Percentiles rank a stretch among this genome's conserved stretches.
Evolutionary conservation across 106 monocot genomes (phyloP).

Genomic region (Cymbidium sinense): DNA sequence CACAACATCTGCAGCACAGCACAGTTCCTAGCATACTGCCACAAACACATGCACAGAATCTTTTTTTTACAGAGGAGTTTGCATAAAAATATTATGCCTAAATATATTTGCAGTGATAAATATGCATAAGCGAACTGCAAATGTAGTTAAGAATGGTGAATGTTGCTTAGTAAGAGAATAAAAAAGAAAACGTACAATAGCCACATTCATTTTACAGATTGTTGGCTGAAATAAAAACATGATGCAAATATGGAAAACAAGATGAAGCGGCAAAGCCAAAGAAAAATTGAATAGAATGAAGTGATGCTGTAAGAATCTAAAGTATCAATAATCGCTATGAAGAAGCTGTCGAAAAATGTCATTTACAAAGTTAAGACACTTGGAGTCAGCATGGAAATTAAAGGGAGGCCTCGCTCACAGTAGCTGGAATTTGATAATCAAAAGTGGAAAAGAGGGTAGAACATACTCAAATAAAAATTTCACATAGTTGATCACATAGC

Average conservation of each 20-base stretch:
- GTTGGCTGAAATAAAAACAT: not conserved
- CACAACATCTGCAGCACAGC: not conserved
- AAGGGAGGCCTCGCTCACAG: not conserved
- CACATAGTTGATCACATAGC: constrained; percentile 77
- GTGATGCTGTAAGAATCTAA: not conserved
- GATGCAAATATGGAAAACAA: not conserved
- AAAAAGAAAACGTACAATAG: not conserved
- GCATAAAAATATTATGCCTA: not conserved
- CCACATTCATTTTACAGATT: not conserved
- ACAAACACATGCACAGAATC: not conserved
- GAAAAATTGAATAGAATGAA: not conserved
- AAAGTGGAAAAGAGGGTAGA: not conserved
- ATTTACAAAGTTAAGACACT: not conserved
- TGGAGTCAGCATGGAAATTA: not conserved
- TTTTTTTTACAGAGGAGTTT: too few relatives aligned
- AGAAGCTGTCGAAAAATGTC: not conserved
- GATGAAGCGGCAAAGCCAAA: not conserved
- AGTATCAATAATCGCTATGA: not conserved
- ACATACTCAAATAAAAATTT: constrained; percentile 54
- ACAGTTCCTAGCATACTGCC: not conserved
- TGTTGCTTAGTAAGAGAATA: not conserved
- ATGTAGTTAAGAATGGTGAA: not conserved
- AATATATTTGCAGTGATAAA: not conserved
- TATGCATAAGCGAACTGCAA: not conserved
- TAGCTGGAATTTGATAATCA: not conserved